Conservation (phyloP, 371 early-diverging fungal species). For the Mucor piriformis region DNA sequence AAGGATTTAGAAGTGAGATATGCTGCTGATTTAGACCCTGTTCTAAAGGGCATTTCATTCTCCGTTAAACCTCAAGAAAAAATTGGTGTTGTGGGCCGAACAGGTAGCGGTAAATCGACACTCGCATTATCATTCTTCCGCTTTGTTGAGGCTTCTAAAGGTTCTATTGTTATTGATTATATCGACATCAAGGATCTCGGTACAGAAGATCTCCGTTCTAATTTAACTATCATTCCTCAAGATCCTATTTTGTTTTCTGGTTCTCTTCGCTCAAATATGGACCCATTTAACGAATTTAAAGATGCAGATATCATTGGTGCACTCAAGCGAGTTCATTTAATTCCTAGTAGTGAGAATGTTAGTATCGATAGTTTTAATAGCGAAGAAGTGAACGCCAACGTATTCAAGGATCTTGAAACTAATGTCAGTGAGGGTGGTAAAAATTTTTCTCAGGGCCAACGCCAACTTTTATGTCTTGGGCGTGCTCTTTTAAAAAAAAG, state of each 20-base stretch:
- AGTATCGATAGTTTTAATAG: not conserved
- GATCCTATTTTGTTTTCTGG: constrained; percentile 85
- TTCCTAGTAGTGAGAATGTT: not conserved
- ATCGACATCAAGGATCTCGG: constrained; percentile 75
- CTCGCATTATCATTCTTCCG: constrained; percentile 77
- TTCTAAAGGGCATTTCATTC: constrained; percentile 70
- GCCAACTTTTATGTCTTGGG: constrained; percentile 81
- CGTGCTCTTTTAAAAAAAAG: constrained; percentile 68
- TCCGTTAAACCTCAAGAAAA: constrained; percentile 66
- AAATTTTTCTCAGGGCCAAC: constrained; percentile 83
- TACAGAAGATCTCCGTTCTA: constrained; percentile 68
- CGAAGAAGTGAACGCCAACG: constrained; percentile 44
- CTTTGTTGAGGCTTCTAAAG: constrained; percentile 69
- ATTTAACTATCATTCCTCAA: constrained; percentile 81
- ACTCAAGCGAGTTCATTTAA: constrained; percentile 58
- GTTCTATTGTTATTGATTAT: constrained; percentile 76
- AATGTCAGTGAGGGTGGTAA: constrained; percentile 71
- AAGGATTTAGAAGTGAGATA: constrained; percentile 67
- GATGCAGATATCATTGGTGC: constrained; percentile 73
- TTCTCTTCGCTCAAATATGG: constrained; percentile 68
- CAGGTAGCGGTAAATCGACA: constrained; percentile 82
- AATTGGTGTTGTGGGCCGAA: constrained; percentile 78
- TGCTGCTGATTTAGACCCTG: constrained; percentile 66
- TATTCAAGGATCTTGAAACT: constrained; percentile 40
- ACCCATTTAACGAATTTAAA: constrained; percentile 64